These are phyloP conservation scores for Penicillium rolfsii DNA, from an alignment of 2,329 filamentous ascomycete species.

Conservation along the genomic window DNA sequence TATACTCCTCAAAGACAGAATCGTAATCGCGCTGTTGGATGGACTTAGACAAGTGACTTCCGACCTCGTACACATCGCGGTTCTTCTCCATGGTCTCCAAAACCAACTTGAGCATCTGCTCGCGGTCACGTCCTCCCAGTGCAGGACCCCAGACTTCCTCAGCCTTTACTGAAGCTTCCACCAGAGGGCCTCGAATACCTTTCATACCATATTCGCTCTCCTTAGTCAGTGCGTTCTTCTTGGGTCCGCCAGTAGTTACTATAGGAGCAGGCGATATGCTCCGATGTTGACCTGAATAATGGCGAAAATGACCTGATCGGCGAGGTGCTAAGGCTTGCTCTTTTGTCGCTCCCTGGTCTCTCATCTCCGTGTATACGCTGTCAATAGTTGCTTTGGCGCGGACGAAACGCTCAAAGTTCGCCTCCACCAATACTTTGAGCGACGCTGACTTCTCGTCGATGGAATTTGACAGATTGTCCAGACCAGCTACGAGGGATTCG, in stretches of 20 bases:
- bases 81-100: conserved; percentile 76
- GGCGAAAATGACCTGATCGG: conserved; percentile 63
- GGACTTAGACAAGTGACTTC: conserved; percentile 74
- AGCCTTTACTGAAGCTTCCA: conserved; percentile 90
- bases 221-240: conserved; percentile 88
- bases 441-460: conserved; percentile 98
- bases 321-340: conserved; percentile 59
- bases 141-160: conserved; percentile 98
- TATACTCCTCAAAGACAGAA: conserved; percentile 81
- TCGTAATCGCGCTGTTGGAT: conserved; percentile 94
- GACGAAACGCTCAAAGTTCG: conserved; percentile 98
- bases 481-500: conserved; percentile 74
- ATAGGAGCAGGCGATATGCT: conserved; percentile 43
- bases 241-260: conserved; percentile 59
- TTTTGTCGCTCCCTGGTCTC: conserved; percentile 65
- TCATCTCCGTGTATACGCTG: conserved; percentile 98
- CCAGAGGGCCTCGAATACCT: conserved; percentile 83
- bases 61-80: conserved; percentile 80
- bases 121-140: conserved; percentile 85
- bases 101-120: conserved; percentile 80
- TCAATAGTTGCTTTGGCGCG: conserved; percentile 97
- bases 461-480: conserved; percentile 83
- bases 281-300: conserved; percentile 51
- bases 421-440: conserved; percentile 92
- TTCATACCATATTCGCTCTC: conserved; percentile 89